Evolutionary conservation across 2,329 filamentous ascomycete genomes (phyloP).

Genomic region (Huntiella abstrusa): DNA sequence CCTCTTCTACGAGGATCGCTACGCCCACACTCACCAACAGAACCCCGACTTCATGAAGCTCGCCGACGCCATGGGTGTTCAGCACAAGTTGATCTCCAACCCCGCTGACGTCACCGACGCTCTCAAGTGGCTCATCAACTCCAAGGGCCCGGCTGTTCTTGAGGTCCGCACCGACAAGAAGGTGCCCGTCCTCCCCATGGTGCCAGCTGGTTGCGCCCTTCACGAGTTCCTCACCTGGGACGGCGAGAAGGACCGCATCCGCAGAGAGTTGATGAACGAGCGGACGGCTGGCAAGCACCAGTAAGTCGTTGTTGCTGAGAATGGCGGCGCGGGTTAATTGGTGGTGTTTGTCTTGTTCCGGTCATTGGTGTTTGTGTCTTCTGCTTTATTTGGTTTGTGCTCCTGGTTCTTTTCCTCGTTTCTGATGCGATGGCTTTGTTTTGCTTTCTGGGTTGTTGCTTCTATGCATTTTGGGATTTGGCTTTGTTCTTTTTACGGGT

Average conservation of each 20-base stretch:
- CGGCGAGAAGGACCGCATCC: conserved; percentile 47
- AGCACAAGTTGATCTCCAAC: conserved; percentile 51
- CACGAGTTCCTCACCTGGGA: conserved; percentile 91
- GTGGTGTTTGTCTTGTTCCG: too few species aligned
- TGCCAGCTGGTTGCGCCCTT: conserved; percentile 67
- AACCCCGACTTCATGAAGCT: conserved; percentile 90
- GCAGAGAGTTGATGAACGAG: conserved; percentile 47
- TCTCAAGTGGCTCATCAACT: conserved; percentile 63
- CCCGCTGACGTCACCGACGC: conserved; percentile 59
- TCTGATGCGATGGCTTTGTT: not conserved
- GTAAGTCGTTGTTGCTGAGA: conserved; percentile 4
- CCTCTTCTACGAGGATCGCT: conserved; percentile 82
- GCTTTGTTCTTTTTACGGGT: not conserved
- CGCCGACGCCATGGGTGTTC: conserved; percentile 75
- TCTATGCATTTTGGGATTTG: not conserved
- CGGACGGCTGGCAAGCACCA: conserved; percentile 35
- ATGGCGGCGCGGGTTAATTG: too few species aligned
- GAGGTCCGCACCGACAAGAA: conserved; percentile 85
- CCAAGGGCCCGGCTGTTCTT: conserved; percentile 69
- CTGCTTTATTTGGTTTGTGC: not conserved
- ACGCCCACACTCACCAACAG: conserved; percentile 69
- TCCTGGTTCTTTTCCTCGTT: not conserved
- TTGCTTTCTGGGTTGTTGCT: not conserved
- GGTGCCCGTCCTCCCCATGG: conserved; percentile 94
- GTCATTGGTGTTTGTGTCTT: not conserved